Evolutionary conservation across 2,329 filamentous ascomycete species (phyloP), one percentile per base, ranked within the genome.

Genomic region (Monilinia fructicola): DNA sequence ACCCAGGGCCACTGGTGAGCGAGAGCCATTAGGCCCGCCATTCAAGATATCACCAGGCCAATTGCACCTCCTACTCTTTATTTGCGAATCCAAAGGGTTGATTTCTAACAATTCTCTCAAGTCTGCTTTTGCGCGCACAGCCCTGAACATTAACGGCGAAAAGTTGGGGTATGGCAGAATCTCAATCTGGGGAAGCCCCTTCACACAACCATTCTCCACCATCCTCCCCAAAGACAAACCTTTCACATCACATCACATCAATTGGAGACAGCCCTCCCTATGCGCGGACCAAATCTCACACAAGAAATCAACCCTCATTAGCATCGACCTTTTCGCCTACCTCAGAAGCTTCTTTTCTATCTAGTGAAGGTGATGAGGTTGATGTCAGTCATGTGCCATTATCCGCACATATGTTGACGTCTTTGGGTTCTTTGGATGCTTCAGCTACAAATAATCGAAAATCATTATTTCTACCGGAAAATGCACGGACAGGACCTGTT

Each of bases 381-480:
- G 71, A 75, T 67, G 65, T 73, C 54, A 74, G 73, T 63, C 71
- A 72, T 67, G 70, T 73, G 53, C 67, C 62, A 52, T 59, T 74
- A 42, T 70, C 67, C 16, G 40, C 61, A 48, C 50, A 64, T 23
- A 48, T 26, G 18, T 26, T 26, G 26, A 64, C 28, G 35, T 28
- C 52, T 16, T 38, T 35, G 40, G 40, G 52, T n/a, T 56, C 67
- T 40, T 59, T n/a, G 64, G 59, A 53, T 48, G 26, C 52, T 10
- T 35, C 52, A 26, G 38, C 40, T 12, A 68, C 63, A 35, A 42
- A 67, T 53, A 60, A 55, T 64, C 68, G 55, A 64, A 56, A 53
- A 23, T 64, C 71, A 0, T 38, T 50, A n/a, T 59, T 66, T 40
- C 52, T 71, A 23, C 71, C 72, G n/a, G 71, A 71, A 56, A 63